A percentile compares a stretch with the other conserved stretches of the same genome.
These are phyloP conservation scores for Ustilago hordei DNA, from an alignment of 1,284 basidiomycete species.

Conservation along the genomic window DNA sequence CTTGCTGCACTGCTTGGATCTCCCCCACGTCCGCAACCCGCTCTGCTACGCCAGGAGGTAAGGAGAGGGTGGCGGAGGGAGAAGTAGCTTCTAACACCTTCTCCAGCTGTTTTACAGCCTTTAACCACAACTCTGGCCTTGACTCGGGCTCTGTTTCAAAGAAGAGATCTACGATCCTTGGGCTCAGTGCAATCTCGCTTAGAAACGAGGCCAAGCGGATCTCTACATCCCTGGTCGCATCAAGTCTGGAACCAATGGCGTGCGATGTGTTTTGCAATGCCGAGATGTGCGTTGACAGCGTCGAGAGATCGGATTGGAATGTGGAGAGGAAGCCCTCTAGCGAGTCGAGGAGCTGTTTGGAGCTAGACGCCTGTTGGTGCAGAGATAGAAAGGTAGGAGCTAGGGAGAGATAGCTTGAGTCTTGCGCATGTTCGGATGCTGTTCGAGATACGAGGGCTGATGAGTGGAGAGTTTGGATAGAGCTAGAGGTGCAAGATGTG, in stretches of 20 bases:
- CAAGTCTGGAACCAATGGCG: slow-evolving; percentile 86
- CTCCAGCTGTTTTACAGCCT: slow-evolving; percentile 83
- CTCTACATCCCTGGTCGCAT: slow-evolving; percentile 85
- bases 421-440: slow-evolving; percentile 1
- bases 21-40: neutral
- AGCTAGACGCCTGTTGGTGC: slow-evolving; percentile 80
- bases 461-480: slow-evolving; percentile 32
- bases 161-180: slow-evolving; percentile 80
- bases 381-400: slow-evolving; percentile 36
- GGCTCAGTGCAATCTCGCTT: slow-evolving; percentile 83
- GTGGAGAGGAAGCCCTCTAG: slow-evolving; percentile 90
- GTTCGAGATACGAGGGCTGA: slow-evolving; percentile 9
- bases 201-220: slow-evolving; percentile 84
- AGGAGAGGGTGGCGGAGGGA: slow-evolving; percentile 72
- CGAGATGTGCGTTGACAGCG: slow-evolving; percentile 93
- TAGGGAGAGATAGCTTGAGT: slow-evolving; percentile 15
- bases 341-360: slow-evolving; percentile 75
- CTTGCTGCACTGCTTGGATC: slow-evolving; percentile 79
- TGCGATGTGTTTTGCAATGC: slow-evolving; percentile 90
- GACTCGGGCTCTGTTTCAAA: slow-evolving; percentile 79
- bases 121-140: slow-evolving; percentile 76
- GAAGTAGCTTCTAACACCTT: slow-evolving; percentile 76
- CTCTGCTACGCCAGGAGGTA: neutral
- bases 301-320: slow-evolving; percentile 91
- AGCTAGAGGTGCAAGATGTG: slow-evolving; percentile 1